Conservation (phyloP, 495 filamentous ascomycete species). For the Penicillium argentinense region DNA sequence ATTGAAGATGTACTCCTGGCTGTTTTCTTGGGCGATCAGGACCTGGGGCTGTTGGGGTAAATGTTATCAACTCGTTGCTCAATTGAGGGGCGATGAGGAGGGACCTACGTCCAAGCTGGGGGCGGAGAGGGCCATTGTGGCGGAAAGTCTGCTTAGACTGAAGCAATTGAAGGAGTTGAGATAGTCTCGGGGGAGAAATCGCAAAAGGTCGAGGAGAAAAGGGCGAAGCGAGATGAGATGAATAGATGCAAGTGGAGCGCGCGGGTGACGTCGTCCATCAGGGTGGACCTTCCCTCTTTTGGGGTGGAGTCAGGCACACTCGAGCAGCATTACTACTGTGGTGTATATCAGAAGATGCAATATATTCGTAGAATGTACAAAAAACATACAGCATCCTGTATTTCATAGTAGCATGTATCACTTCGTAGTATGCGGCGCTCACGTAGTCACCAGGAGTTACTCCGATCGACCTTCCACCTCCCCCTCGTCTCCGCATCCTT, state of each 20-base stretch:
- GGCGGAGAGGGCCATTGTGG: slow-evolving; percentile 34
- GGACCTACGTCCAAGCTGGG: slow-evolving; percentile 40
- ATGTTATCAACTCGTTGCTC: slow-evolving; percentile 9
- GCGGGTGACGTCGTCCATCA: neutral
- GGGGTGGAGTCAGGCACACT: neutral
- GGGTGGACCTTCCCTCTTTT: slow-evolving; percentile 8
- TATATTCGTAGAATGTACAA: too few relatives aligned
- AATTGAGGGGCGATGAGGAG: neutral
- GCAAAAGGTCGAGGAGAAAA: too few relatives aligned
- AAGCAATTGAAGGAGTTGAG: neutral
- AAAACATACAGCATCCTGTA: too few relatives aligned
- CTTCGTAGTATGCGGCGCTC: too few relatives aligned
- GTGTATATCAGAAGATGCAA: too few relatives aligned
- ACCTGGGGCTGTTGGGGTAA: slow-evolving; percentile 35
- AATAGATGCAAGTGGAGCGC: neutral
- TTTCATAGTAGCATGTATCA: too few relatives aligned
- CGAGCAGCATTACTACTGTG: too few relatives aligned
- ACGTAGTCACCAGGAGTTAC: too few relatives aligned
- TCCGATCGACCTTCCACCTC: neutral
- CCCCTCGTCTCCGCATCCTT: slow-evolving; percentile 5
- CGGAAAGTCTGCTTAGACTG: neutral
- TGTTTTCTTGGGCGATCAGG: slow-evolving; percentile 52
- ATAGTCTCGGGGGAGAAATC: too few relatives aligned
- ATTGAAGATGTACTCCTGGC: slow-evolving; percentile 51
- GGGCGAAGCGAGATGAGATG: too few relatives aligned